These are phyloP conservation scores for Nemophila menziesii DNA, from an alignment of 257 asterid species.

Conservation along the genomic window DNA sequence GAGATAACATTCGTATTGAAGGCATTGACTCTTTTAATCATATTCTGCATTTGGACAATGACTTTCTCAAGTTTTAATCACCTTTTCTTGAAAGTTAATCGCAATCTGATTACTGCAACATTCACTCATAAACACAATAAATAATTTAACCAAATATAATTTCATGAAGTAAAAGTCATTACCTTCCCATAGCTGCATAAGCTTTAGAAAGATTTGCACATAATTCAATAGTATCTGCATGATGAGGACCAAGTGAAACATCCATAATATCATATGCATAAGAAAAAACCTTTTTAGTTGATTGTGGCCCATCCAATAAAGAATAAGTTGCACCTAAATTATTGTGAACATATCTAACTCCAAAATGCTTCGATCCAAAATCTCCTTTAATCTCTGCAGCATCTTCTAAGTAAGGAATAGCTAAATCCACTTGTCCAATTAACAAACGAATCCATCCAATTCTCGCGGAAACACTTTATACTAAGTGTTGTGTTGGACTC, in stretches of 20 bases:
- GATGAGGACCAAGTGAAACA: conserved; percentile 87
- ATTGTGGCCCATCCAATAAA: conserved; percentile 78
- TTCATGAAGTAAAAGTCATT: neutral
- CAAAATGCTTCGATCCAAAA: conserved; percentile 76
- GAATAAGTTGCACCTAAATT: conserved; percentile 85
- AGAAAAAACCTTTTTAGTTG: conserved; percentile 89
- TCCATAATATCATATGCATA: conserved; percentile 85
- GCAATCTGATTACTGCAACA: conserved; percentile 71
- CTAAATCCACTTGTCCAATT: conserved; percentile 65
- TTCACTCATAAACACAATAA: conserved; percentile 2
- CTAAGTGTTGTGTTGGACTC: conserved; percentile 84
- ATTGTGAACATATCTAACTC: conserved; percentile 76
- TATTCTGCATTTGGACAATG: conserved; percentile 67
- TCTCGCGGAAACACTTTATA: conserved; percentile 77
- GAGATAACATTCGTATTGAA: conserved; percentile 14
- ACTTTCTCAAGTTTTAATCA: conserved; percentile 66
- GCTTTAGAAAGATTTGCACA: conserved; percentile 87
- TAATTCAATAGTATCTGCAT: conserved; percentile 69
- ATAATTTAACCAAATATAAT: too few species aligned
- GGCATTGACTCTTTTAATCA: conserved; percentile 58
- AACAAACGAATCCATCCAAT: conserved; percentile 79
- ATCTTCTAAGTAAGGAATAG: conserved; percentile 76
- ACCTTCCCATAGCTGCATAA: conserved; percentile 87
- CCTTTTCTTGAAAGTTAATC: conserved; percentile 70
- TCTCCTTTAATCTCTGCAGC: conserved; percentile 90